Evolutionary conservation across 2,329 filamentous ascomycete species (phyloP), one percentile per base, ranked within the genome.

Genomic region (Fusarium sp.): DNA sequence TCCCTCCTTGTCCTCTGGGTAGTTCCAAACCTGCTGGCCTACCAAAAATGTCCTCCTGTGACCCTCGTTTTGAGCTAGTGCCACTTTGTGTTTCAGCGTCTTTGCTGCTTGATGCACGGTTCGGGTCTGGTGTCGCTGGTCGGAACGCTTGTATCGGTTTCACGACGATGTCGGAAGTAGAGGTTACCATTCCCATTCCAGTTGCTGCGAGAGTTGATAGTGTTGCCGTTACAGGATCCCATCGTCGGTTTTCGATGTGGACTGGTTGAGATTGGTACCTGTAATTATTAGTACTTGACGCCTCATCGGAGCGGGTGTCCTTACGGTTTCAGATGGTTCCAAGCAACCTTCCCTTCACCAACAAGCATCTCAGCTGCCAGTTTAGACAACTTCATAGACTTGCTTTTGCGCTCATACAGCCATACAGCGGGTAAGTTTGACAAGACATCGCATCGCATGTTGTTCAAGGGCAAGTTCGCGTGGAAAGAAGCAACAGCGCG

Each of bases 401-500:
- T 65, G 0, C 61, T 57, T 0, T 49, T 68, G 23, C 45, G 48
- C 2, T 72, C 63, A 16, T 47, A 60, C 0, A 54, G 1, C 71
- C 66, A 74, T 3, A 46, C 59, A 5, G 72, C 71, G 0, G 51
- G 32, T 2, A 34, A 37, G 4, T 71, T 57, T 0, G 42, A 30
- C 5, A 74, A 4, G 0, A 72, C 14, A 9, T 74, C 69, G 14
- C 72, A 74, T 18, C 49, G 59, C 40, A 74, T 65, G 0, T 57
- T 47, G 23, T 63, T 68, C 2, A 75, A 28, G n/a, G 73, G 72
- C 3, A 72, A 13, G 56, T 72, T 69, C 1, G 63, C 64, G 41
- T 75, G 72, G 32, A 75, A 75, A 6, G 65, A 75, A 4, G 60
- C 59, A 13, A 71, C 71, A 2, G 71, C 72, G 3, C 68, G 59